These are phyloP conservation scores for Xylariaceae sp. DNA, from an alignment of 2,329 filamentous ascomycete species.

Conservation along the genomic window DNA sequence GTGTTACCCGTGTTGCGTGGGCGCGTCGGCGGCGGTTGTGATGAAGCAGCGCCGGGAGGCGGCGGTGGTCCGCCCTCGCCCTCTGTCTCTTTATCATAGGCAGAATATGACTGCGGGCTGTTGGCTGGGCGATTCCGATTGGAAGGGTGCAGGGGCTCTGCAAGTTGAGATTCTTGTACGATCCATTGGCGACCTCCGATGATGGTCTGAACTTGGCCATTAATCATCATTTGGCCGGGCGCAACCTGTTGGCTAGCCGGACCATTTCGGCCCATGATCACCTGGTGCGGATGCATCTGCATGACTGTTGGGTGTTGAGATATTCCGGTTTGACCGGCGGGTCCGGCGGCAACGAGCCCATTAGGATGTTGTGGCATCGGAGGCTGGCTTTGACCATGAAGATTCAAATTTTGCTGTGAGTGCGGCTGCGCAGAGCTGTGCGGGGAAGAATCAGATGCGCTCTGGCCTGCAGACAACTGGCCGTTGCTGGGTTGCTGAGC, in stretches of 20 bases:
- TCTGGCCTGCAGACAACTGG: conserved; percentile 31
- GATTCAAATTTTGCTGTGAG: conserved; percentile 26
- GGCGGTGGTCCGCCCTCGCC: conserved; percentile 30
- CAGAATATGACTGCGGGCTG: conserved; percentile 45
- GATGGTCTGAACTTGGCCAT: conserved; percentile 35
- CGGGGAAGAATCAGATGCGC: conserved; percentile 27
- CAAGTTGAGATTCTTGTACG: conserved; percentile 60
- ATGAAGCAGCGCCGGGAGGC: conserved; percentile 20
- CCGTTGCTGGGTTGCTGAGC: conserved; percentile 39
- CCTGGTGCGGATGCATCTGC: conserved; percentile 28
- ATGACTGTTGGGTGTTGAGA: conserved; percentile 28
- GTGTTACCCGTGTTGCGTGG: conserved; percentile 33
- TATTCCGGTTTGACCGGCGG: conserved; percentile 27
- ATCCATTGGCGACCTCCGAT: conserved; percentile 54
- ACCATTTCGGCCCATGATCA: conserved; percentile 34
- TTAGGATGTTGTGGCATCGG: conserved; percentile 30
- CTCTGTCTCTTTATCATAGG: conserved; percentile 61
- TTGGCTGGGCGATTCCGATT: conserved; percentile 46
- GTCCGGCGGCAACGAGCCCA: conserved; percentile 27
- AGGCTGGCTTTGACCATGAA: conserved; percentile 17
- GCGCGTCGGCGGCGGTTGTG: conserved; percentile 32
- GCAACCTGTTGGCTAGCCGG: conserved; percentile 32
- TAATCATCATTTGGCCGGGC: conserved; percentile 31
- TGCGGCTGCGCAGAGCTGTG: conserved; percentile 30
- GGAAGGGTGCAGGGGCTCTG: conserved; percentile 54